Conservation (phyloP, 2,329 filamentous ascomycete genomes). For the Epichloe glyceriae region DNA sequence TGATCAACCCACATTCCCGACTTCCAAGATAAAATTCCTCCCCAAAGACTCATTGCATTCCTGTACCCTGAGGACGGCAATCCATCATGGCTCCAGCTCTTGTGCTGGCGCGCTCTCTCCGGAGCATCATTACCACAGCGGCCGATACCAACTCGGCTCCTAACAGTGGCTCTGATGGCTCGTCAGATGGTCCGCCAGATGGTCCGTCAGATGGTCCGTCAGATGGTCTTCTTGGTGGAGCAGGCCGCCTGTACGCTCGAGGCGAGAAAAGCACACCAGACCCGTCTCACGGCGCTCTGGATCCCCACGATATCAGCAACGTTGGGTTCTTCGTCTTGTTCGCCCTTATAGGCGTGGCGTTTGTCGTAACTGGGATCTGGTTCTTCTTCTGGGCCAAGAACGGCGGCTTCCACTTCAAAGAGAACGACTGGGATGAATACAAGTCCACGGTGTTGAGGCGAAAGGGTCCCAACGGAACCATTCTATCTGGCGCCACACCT, state of each 20-base stretch:
- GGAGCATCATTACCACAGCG: slow-evolving; percentile 16
- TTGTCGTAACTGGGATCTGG: slow-evolving; percentile 72
- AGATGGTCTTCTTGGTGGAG: slow-evolving; percentile 28
- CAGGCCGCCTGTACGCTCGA: slow-evolving; percentile 27
- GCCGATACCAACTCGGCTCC: slow-evolving; percentile 7
- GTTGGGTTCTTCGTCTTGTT: slow-evolving; percentile 74
- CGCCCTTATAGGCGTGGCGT: slow-evolving; percentile 63
- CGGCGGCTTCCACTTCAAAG: slow-evolving; percentile 76
- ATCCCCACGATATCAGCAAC: slow-evolving; percentile 46
- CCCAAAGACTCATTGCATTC: neutral
- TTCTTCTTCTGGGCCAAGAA: slow-evolving; percentile 99
- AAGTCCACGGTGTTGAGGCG: slow-evolving; percentile 85
- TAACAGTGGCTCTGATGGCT: slow-evolving; percentile 6
- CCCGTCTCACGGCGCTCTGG: slow-evolving; percentile 35
- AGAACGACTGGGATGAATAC: slow-evolving; percentile 96
- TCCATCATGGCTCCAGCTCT: slow-evolving; percentile 29
- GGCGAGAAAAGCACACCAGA: slow-evolving; percentile 19
- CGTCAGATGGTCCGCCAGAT: slow-evolving; percentile 3
- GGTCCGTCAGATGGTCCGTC: slow-evolving; percentile 13
- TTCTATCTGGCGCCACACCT: slow-evolving; percentile 69
- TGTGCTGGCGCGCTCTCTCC: slow-evolving; percentile 13
- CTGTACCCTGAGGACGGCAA: slow-evolving; percentile 10
- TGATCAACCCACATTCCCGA: neutral
- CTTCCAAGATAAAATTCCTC: neutral
- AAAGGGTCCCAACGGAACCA: slow-evolving; percentile 77